These are phyloP conservation scores for Pelagomonas calceolata DNA, from an alignment of 108 stramenopile species.

Conservation along the genomic window DNA sequence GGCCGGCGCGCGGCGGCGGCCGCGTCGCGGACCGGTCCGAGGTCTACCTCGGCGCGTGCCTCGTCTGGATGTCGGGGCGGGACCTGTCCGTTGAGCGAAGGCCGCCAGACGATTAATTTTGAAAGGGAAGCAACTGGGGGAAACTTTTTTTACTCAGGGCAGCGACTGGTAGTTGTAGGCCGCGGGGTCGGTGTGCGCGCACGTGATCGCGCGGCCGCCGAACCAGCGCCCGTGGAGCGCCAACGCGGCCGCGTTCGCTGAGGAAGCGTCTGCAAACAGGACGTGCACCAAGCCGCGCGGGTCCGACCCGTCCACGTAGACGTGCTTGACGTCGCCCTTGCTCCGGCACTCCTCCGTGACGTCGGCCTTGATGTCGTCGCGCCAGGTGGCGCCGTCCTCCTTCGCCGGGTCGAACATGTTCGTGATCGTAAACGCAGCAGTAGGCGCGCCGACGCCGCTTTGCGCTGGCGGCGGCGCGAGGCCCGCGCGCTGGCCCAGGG, in stretches of 20 bases:
- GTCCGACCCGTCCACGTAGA: slow-evolving; percentile 12
- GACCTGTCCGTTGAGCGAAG: too few species aligned
- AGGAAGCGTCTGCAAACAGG: slow-evolving; percentile 15
- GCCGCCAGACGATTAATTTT: too few species aligned
- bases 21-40: too few species aligned
- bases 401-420: slow-evolving; percentile 19
- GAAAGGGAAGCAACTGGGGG: too few species aligned
- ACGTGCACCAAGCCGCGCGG: slow-evolving; percentile 25
- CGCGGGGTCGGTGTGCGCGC: too few species aligned
- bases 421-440: background rate
- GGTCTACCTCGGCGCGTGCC: too few species aligned
- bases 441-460: background rate
- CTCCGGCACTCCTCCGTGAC: slow-evolving; percentile 24
- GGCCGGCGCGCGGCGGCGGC: too few species aligned
- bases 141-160: too few species aligned
- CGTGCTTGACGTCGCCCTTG: slow-evolving; percentile 25
- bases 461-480: background rate
- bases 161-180: too few species aligned
- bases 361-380: slow-evolving; percentile 32
- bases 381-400: slow-evolving; percentile 26
- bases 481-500: background rate
- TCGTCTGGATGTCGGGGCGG: too few species aligned
- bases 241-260: slow-evolving; percentile 13
- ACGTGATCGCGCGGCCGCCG: slow-evolving; percentile 23
- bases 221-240: slow-evolving; percentile 33